phyloP scores from a whole-genome alignment of 176 grass and related monocot genomes.

The Stipa capillata region DNA sequence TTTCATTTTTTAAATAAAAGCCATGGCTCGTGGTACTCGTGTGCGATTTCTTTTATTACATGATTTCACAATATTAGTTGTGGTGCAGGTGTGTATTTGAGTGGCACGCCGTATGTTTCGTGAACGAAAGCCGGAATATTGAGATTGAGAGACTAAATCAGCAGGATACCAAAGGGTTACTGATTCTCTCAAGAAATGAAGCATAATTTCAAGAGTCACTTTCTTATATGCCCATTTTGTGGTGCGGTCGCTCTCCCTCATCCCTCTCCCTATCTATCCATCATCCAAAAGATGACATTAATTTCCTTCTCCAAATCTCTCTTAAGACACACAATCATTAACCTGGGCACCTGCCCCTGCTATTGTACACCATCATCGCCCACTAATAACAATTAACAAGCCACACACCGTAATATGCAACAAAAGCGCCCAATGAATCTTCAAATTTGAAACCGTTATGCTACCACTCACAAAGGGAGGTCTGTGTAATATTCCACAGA shows the following conservation, averaged over 20 bases:
- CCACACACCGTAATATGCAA: background rate
- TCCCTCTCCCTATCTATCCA: background rate
- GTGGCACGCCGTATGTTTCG: no score
- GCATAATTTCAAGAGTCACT: no score
- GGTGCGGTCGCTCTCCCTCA: background rate
- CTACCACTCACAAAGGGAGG: background rate
- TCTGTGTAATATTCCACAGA: background rate
- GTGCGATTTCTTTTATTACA: no score
- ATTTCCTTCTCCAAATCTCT: background rate
- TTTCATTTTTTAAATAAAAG: no score
- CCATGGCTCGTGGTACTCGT: no score
- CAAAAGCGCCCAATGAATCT: background rate
- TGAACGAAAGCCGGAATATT: no score
- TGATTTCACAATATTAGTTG: no score
- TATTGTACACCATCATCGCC: background rate
- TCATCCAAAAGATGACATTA: background rate
- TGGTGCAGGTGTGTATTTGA: no score
- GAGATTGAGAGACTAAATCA: no score
- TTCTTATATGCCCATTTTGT: background rate
- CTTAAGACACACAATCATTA: conserved; percentile 3
- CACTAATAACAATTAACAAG: background rate
- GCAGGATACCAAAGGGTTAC: no score
- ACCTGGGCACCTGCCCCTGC: background rate
- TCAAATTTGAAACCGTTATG: no score
- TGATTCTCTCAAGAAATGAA: background rate